A percentile compares a stretch with the other conserved stretches of the same genome.
phyloP scores from a whole-genome alignment of 2,329 filamentous ascomycete species.

The Mycosphaerella sp. region DNA sequence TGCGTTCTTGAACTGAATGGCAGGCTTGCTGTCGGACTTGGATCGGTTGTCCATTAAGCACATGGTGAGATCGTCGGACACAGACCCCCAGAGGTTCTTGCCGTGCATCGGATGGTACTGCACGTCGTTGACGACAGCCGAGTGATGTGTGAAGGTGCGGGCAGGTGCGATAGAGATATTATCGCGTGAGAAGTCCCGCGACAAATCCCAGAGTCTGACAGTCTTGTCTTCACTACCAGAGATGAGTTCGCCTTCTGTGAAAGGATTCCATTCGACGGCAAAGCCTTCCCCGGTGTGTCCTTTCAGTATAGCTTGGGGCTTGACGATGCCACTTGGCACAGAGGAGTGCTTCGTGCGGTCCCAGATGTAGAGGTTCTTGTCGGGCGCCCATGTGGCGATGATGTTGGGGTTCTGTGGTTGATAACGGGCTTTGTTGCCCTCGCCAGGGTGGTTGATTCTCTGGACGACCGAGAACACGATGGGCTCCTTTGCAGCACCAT shows the following conservation, averaged over 20 bases:
- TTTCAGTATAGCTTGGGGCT: constrained; percentile 74
- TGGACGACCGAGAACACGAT: constrained; percentile 90
- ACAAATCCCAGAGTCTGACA: constrained; percentile 88
- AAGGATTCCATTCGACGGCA: constrained; percentile 86
- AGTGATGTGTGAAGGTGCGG: constrained; percentile 79
- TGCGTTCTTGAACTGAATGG: constrained; percentile 63
- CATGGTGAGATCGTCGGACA: constrained; percentile 90
- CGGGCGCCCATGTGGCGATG: constrained; percentile 85
- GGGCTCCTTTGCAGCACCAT: constrained; percentile 69
- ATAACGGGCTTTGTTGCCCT: constrained; percentile 98
- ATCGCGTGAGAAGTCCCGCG: constrained; percentile 59
- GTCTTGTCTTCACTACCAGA: constrained; percentile 91
- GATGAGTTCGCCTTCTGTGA: constrained; percentile 71
- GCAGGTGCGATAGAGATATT: constrained; percentile 65
- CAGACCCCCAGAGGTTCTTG: constrained; percentile 78
- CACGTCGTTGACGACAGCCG: constrained; percentile 90
- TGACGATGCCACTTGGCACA: constrained; percentile 57
- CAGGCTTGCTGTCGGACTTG: constrained; percentile 46
- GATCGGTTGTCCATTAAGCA: constrained; percentile 83
- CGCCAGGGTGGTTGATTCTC: constrained; percentile 90
- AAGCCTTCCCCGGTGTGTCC: constrained; percentile 89
- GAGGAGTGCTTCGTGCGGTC: constrained; percentile 91
- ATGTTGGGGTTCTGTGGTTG: constrained; percentile 97
- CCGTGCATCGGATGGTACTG: constrained; percentile 82
- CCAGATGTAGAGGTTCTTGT: constrained; percentile 85